phyloP scores from a whole-genome alignment of 768 basidiomycete species.

The Lactarius sanguifluus region DNA sequence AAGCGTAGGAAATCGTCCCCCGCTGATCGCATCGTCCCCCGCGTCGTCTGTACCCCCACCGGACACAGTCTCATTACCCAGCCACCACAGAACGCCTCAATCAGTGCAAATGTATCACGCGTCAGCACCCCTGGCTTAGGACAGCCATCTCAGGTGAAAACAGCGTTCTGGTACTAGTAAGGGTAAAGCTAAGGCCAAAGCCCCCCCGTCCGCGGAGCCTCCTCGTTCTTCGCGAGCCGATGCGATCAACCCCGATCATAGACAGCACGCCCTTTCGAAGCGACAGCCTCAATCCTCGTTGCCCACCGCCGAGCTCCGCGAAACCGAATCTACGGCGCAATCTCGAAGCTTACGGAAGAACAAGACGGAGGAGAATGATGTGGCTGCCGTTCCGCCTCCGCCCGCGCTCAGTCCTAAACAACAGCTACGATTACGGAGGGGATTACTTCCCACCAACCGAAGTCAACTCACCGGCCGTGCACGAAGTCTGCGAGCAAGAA shows the following conservation, averaged over 20 bases:
- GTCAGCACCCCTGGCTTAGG: background rate
- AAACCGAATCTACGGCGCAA: background rate
- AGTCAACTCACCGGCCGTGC: background rate
- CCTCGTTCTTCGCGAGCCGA: background rate
- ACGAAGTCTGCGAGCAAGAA: background rate
- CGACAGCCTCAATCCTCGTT: background rate
- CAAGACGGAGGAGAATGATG: background rate
- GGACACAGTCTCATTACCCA: background rate
- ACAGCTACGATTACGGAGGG: constrained; percentile 1
- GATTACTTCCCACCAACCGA: constrained; percentile 9
- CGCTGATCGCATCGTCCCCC: constrained; percentile 11
- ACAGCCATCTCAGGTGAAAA: constrained; percentile 2
- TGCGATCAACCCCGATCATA: background rate
- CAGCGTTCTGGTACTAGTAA: background rate
- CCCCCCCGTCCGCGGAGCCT: background rate
- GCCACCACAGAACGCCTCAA: background rate
- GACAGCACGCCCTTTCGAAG: background rate
- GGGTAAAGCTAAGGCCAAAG: constrained; percentile 8
- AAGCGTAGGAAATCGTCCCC: constrained; percentile 19
- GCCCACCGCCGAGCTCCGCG: background rate
- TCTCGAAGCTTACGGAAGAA: constrained; percentile 2
- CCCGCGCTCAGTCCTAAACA: background rate
- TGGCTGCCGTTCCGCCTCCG: background rate
- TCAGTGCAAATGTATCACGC: background rate
- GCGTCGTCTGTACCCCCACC: background rate